phyloP scores from a whole-genome alignment of 257 asterid species.

The Scutellaria minor region DNA sequence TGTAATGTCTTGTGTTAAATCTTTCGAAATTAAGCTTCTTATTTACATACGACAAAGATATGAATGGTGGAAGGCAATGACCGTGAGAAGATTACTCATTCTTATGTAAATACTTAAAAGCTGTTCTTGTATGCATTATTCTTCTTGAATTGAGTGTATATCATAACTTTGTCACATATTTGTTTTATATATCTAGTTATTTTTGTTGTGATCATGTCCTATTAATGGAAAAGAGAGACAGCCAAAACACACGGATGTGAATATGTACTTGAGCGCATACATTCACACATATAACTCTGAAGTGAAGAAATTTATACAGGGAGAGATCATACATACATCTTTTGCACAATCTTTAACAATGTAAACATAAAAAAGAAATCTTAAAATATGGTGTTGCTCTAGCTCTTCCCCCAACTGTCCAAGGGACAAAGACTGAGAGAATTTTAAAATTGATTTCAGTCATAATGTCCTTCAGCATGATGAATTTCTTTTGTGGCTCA shows the following conservation, averaged over 20 bases:
- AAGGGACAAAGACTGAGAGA: conserved; percentile 11
- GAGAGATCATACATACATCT: conserved; percentile 10
- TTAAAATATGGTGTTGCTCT: conserved; percentile 9
- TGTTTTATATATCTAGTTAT: background rate
- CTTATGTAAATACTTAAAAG: too few species aligned
- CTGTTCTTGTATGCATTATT: too few species aligned
- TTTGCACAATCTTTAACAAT: background rate
- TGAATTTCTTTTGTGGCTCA: conserved; percentile 38
- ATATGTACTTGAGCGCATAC: conserved; percentile 8
- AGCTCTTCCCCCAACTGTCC: conserved; percentile 7
- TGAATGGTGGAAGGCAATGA: background rate
- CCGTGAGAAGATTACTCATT: background rate
- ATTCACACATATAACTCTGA: background rate
- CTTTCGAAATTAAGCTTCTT: conserved; percentile 18
- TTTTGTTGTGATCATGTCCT: conserved; percentile 11
- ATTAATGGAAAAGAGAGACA: conserved; percentile 1
- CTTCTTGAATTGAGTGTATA: conserved; percentile 20
- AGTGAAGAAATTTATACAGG: conserved; percentile 23
- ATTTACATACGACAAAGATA: background rate
- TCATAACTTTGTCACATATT: background rate
- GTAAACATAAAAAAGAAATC: background rate
- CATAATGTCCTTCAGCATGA: conserved; percentile 21
- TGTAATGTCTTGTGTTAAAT: background rate
- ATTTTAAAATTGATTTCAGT: conserved; percentile 9
- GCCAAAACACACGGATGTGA: background rate